Evolutionary conservation across 2,329 filamentous ascomycete species (phyloP), one percentile per base, ranked within the genome.

Genomic region (Ceratocystis eucalypticola): DNA sequence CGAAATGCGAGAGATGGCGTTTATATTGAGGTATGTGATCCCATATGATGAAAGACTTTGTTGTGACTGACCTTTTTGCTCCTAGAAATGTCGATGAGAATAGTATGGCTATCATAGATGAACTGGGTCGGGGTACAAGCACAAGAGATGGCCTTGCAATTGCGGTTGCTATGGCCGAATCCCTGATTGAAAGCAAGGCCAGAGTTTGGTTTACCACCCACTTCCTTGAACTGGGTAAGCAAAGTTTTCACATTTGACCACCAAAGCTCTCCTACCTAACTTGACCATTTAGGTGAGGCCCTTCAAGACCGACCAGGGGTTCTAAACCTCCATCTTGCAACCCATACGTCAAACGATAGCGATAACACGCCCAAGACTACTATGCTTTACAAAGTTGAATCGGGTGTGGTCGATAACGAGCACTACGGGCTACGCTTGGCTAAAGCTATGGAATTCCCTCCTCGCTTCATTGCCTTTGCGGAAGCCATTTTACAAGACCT

Each of bases 1-100:
- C 0, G 94, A 99, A 75, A 97, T 99, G 94, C 83, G 90, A 53
- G 94, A 97, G 72, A 95, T 93, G 77, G 91, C 92, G 0, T 96
- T 95, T 73, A 96, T 99, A 65, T 77, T 97, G 0, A 83, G 85
- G 80, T 80, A 72, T 1, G 67, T 61, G 28, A 17, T 20, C 3
- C 22, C 10, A 7, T 15, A 5, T 53, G 22, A 48, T 22, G 46
- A 12, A 15, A 41, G 37, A 41, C 46, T 48, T 5, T 28, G 8
- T 22, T 48, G 15, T 4, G 4, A 8, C 28, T 33, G 5, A 59
- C 55, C 5, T 59, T 33, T 20, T n/a, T 37, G 7, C 3, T 30
- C 37, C 33, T 53, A 81, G 82, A 64, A 96, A 96, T 72, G 84
- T 96, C 66, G 87, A 91, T 69, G 79, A 80, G 5, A 82, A 84